A percentile compares a stretch with the other conserved stretches of the same genome.
Evolutionary conservation across 2,329 filamentous ascomycete genomes (phyloP).

Genomic region (Malbranchea zuffiana): DNA sequence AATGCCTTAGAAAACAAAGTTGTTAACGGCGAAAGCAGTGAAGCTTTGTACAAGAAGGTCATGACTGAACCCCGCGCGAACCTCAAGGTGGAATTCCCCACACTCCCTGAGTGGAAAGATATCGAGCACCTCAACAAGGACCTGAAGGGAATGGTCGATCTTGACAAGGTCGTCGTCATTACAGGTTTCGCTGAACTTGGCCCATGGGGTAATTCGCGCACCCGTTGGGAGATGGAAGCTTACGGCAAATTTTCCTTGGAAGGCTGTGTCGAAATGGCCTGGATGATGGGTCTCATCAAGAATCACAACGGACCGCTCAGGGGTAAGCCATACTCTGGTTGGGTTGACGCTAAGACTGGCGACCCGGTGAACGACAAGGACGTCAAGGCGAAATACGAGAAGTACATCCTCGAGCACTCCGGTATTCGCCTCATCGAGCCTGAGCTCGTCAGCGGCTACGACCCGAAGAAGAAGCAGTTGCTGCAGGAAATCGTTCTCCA

Average conservation of each 20-base stretch:
- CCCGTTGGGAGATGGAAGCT: conserved; percentile 98
- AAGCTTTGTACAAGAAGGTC: conserved; percentile 89
- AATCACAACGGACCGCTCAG: conserved; percentile 96
- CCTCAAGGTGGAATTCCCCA: conserved; percentile 94
- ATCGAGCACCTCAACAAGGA: conserved; percentile 77
- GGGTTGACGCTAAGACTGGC: conserved; percentile 84
- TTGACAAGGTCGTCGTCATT: conserved; percentile 95
- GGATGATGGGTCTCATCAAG: conserved; percentile 99
- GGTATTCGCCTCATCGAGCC: conserved; percentile 97
- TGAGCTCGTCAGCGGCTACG: conserved; percentile 91
- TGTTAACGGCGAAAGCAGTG: conserved; percentile 85
- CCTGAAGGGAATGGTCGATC: conserved; percentile 95
- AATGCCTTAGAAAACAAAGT: conserved; percentile 94
- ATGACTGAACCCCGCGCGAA: conserved; percentile 89
- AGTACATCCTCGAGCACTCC: conserved; percentile 87
- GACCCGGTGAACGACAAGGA: conserved; percentile 98
- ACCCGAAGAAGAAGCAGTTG: conserved; percentile 96
- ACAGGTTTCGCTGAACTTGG: conserved; percentile 94
- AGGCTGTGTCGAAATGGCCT: conserved; percentile 97
- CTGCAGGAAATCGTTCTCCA: conserved; percentile 96
- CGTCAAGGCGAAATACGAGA: conserved; percentile 94
- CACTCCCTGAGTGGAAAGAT: conserved; percentile 78
- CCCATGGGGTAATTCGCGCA: conserved; percentile 96
- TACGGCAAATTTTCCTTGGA: conserved; percentile 94
- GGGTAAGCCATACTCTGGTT: conserved; percentile 91